A percentile compares a stretch with the other conserved stretches of the same genome.
Evolutionary conservation across 805 yeast genomes (phyloP).

Genomic region (Helenozyma rhizophorensis): DNA sequence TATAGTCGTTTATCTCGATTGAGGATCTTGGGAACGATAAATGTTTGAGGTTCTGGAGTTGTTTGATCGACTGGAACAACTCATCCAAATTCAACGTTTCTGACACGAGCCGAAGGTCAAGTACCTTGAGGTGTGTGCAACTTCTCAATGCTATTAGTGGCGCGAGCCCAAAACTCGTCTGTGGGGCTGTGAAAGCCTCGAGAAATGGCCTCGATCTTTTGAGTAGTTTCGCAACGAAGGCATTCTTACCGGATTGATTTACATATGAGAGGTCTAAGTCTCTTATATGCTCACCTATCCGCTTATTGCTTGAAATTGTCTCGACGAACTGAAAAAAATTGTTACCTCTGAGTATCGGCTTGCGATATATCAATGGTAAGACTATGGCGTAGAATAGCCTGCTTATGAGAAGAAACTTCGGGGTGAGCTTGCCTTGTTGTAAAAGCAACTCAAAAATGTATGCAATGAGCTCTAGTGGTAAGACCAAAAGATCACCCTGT

Average conservation of each 20-base stretch:
- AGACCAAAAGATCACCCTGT: conserved; percentile 16
- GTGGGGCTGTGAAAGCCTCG: conserved; percentile 80
- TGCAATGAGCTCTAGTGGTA: conserved; percentile 35
- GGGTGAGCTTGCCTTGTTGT: conserved; percentile 28
- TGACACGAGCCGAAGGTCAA: conserved; percentile 82
- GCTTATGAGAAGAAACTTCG: conserved; percentile 56
- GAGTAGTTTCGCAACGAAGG: conserved; percentile 76
- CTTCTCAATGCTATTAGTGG: conserved; percentile 78
- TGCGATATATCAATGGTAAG: conserved; percentile 59
- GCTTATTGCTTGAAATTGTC: conserved; percentile 48
- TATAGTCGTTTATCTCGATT: conserved; percentile 57
- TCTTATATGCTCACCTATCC: conserved; percentile 56
- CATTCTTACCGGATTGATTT: conserved; percentile 88
- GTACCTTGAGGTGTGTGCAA: conserved; percentile 57
- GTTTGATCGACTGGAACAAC: conserved; percentile 68
- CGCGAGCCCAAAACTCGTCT: conserved; percentile 88
- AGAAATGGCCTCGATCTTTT: conserved; percentile 69
- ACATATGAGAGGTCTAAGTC: conserved; percentile 72
- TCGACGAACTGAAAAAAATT: conserved; percentile 76
- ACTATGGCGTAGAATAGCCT: conserved; percentile 56
- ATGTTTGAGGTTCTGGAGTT: conserved; percentile 59
- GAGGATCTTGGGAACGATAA: conserved; percentile 89
- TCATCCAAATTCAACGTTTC: conserved; percentile 85
- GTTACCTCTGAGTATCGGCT: conserved; percentile 59
- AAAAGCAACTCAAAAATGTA: conserved; percentile 28